Evolutionary conservation across 768 basidiomycete genomes (phyloP), one percentile per base, ranked within the genome.

Genomic region (Filobasidium floriforme): DNA sequence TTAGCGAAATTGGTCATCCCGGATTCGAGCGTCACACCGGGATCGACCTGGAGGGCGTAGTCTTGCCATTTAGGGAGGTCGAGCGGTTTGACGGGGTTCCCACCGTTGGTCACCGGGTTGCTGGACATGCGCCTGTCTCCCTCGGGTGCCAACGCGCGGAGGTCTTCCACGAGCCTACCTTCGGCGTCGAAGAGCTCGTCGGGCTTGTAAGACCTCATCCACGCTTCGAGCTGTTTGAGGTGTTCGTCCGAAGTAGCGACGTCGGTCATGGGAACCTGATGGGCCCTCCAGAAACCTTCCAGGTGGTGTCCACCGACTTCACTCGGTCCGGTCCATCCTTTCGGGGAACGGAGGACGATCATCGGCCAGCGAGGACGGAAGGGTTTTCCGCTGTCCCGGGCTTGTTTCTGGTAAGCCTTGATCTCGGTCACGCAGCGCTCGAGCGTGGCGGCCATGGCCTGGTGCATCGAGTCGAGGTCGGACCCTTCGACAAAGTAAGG

Each of bases 201-300:
- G 0, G 89, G 85, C 3, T 80, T 80, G 78, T 94, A 93, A 10
- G 86, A 86, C 12, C 78, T 70, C 62, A 92, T 83, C 92, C 92
- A 94, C 0, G 79, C 70, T 71, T 88, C 83, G 46, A 94, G 83
- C 9, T 83, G 73, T 1, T 69, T 69, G 62, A 90, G 84, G 71
- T 92, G 86, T 62, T 84, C 84, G 9, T 80, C 73, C 65, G 84
- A 83, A 0, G 82, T 85, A 77, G 87, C 87, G 7, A 87, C 87
- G n/a, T 82, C 81, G 7, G 90, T 86, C n/a, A 93, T 83, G 9
- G 92, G 90, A 1, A 94, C 89, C 79, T 93, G 91, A 74, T 94
- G 91, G 0, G 91, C 84, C 67, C 83, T 86, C 83, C 88, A 92
- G 37, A 87, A 89, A 29, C 88, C 88, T 75, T 89, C 88, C 60